Evolutionary conservation across 805 yeast genomes (phyloP), one percentile per base, ranked within the genome.

Genomic region (Cyberlindnera sargentensis): DNA sequence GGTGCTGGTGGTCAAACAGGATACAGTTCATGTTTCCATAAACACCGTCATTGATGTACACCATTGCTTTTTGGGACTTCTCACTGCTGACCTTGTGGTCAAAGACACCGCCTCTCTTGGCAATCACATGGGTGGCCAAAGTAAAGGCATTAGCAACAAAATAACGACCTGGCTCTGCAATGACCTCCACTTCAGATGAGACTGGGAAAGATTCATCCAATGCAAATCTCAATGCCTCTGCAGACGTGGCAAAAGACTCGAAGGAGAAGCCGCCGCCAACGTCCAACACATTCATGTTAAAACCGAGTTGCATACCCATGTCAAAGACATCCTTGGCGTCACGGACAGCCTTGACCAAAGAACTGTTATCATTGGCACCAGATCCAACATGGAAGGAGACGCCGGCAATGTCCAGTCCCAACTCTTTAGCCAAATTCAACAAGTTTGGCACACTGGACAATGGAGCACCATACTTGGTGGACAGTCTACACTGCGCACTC

Each of bases 331-430:
- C 44, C 40, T 78, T 75, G 2, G 96, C 76, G 57, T 88, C 95
- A 42, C 66, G 61, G 33, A 88, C 76, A 0, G 97, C 96, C 48
- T 76, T 75, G 44, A 70, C 70, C 50, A 86, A 74, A 3, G 91
- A 74, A 36, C 67, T 62, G 44, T 79, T 75, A 59, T 87, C 93
- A 41, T 75, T 75, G 10, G 95, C 91, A 31, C 97, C 98, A 2
- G 96, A 86, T 1, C 99, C 99, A 47, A 90, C 86, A 62, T 91
- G 99, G 75, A 91, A 91, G 4, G 96, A 89, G 31, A 90, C 90
- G 41, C 99, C 99, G 11, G 67, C 77, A 32, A 91, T 75, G 47
- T 76, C 68, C 52, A 91, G 71, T 1, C 70, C 78, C 41, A 88
- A 66, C 42, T 72, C 70, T 45, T 72, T 67, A 38, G 95, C 91